Base-by-base conservation (phyloP, 768 basidiomycete species). In the Suillus paluster region DNA sequence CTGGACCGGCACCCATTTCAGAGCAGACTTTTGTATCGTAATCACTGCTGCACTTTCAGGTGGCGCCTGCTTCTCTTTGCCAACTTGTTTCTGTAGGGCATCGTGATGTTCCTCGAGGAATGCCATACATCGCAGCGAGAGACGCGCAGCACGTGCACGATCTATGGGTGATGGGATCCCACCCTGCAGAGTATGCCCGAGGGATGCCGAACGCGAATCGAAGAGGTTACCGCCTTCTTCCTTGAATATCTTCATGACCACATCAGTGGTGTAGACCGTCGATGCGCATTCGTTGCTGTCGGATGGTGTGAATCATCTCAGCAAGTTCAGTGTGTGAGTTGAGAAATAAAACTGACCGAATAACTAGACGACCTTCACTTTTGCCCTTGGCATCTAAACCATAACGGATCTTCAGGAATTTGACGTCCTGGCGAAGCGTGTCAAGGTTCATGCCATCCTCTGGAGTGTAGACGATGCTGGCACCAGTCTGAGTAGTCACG, bases 181-280 rank as follows among this genome's bases (percentile, higher is more conserved):
- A 9, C 97, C 97, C 71, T 99, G 97, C 3, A 99, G 80, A 5
- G 96, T 99, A 78, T 99, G 97, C 17, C 97, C 97, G 21, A 99
- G 86, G 1, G 94, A 91, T n/a, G 97, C 97, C 21, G 88, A 92
- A 53, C 97, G 90, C 21, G 97, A 88, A 77, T 99, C 97, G 71
- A 99, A 99, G 25, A 98, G 81, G 6, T 81, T 65, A 27, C 89
- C 89, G n/a, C 97, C 97, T 76, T 99, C 97, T 73, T 97, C 97
- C 70, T 91, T 90, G 76, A 98, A 78, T 83, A 99, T 97, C 75
- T 92, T 92, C 63, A 91, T 96, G 67, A 99, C 85, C 59, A 97
- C 84, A 9, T 94, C 88, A 8, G 96, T 96, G 15, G 91, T 90
- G 81, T 99, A 99, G 27, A 98, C 91, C 10, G 79, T 79, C 15